Base-by-base conservation (phyloP, 1,139 yeast genomes). In the Saccharomycopsis crataegensis region DNA sequence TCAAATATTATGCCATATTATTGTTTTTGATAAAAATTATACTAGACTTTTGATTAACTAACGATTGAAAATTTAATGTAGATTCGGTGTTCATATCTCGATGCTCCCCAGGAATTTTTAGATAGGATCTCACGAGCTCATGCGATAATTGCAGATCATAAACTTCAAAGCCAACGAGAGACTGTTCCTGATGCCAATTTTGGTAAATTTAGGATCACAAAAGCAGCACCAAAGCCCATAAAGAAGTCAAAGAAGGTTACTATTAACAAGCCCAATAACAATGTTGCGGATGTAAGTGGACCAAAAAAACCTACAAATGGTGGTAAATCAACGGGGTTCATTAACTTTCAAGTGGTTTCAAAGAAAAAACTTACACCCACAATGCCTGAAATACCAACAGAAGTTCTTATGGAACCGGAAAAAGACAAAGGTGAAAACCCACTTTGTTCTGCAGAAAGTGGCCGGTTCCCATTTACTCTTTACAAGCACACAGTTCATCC, bases 81-180 rank as follows among this genome's bases (percentile, higher is more conserved):
- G 52, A 46, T 49, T 32, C 54, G 52, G 3, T 54, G 57, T 45
- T 36, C 48, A 6, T 54, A 54, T 45, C 48, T 54, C 3, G 57
- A 54, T 52, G 55, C 52, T 16, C 40, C 52, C 6, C 52, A 47
- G 28, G 57, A 54, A 31, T 54, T 54, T 37, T 34, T 54, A 2
- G 52, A 54, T 40, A 40, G 57, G 41, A 54, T 51, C 17, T 12
- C 41, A 16, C 9, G 51, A n/a, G 57, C 57, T 6, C 57, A 54
- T 28, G 40, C 50, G 4, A 54, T 54, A 12, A 46, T 48, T 14
- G 52, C 52, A 7, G 57, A 54, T 36, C 56, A 50, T 40, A 16
- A 42, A 32, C n/a, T 12, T 11, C 33, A 42, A 31, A 8, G 42
- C 6, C 43, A 40, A 17, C 28, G n/a, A 5, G 46, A 46, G 14